phyloP scores from a whole-genome alignment of 2,329 filamentous ascomycete genomes.

The Parafenestella ontariensis region DNA sequence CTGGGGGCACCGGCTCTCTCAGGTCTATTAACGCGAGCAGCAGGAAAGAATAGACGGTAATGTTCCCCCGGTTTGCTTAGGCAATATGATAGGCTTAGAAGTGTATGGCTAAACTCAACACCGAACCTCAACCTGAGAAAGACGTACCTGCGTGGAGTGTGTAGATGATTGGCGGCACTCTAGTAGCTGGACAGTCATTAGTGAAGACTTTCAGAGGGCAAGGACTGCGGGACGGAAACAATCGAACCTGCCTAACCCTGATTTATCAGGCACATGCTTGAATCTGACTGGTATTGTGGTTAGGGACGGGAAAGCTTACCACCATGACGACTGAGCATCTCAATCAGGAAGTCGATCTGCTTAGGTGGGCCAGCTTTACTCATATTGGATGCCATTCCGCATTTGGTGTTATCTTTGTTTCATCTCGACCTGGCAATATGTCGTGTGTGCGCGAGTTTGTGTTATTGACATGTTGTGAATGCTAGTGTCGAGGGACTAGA shows the following conservation, averaged over 20 bases:
- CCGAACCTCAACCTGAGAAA: no score
- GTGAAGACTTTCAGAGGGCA: not conserved
- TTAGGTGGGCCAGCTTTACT: not conserved
- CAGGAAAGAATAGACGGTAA: no score
- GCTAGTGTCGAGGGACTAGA: not conserved
- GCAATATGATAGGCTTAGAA: no score
- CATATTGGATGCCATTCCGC: not conserved
- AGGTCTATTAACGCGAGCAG: no score
- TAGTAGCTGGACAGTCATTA: not conserved
- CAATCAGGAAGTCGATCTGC: not conserved
- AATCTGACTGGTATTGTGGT: not conserved
- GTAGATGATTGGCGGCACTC: not conserved
- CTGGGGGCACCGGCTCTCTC: no score
- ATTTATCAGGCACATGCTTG: not conserved
- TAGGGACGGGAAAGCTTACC: not conserved
- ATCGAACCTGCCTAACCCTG: not conserved
- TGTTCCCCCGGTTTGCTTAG: no score
- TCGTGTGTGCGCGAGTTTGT: not conserved
- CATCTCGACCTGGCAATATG: not conserved
- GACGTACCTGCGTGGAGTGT: not conserved
- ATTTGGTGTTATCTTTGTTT: not conserved
- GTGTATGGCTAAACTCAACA: no score
- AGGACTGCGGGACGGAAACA: no score
- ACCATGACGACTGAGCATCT: conserved; percentile 4
- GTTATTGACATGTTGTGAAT: not conserved